phyloP scores from a whole-genome alignment of 306 rosid species.

The Acacia crassicarpa region DNA sequence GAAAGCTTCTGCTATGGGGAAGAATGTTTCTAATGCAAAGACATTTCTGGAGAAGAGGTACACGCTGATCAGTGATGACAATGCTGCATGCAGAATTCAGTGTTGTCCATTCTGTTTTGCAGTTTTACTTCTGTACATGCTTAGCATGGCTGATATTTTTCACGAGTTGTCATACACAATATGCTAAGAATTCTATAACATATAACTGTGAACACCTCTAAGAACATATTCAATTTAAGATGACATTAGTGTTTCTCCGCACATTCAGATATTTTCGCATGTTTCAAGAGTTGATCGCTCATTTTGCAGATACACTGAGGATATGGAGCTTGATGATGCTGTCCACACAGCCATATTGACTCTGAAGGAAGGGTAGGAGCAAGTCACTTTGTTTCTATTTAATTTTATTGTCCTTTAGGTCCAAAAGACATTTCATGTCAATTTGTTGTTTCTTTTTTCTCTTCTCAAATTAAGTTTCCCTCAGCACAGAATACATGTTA shows the following conservation, averaged over 20 bases:
- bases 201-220: neutral
- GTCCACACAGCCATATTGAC: conserved; percentile 95
- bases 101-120: neutral
- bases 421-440: neutral
- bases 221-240: neutral
- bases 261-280: neutral
- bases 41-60: conserved; percentile 99
- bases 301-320: conserved; percentile 75
- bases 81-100: neutral
- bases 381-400: neutral
- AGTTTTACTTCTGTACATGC: neutral
- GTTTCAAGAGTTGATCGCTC: conserved; percentile 14
- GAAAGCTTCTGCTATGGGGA: conserved; percentile 99
- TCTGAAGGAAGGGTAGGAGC: conserved; percentile 91
- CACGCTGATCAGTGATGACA: conserved; percentile 10
- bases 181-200: neutral
- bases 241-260: neutral
- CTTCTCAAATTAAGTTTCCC: neutral
- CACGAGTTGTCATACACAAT: neutral
- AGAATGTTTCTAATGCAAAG: conserved; percentile 93
- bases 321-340: conserved; percentile 98
- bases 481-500: conserved; percentile 6
- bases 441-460: conserved; percentile 10
- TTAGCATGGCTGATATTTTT: neutral
- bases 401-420: conserved; percentile 3